Base-by-base conservation (phyloP, 1,284 basidiomycete species). In the Pascua sp. region DNA sequence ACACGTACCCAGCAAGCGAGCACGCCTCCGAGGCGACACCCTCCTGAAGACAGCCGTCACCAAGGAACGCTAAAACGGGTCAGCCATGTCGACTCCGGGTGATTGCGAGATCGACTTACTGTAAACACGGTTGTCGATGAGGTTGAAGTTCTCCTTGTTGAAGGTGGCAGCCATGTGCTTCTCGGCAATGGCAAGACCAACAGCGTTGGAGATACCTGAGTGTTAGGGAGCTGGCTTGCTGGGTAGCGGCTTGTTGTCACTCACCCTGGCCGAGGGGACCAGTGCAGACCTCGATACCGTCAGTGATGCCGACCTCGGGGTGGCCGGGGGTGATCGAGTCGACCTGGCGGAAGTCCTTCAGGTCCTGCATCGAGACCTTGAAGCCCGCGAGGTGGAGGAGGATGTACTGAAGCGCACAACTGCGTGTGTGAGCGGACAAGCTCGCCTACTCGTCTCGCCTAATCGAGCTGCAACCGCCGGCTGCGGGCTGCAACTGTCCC, bases 21-120 rank as follows among this genome's bases (percentile, higher is more conserved):
- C 88, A 88, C 36, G 93, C 91, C 78, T 97, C 93, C 66, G 84
- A 84, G 18, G 91, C 84, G 67, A 97, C 87, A 83, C 93, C 93
- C 80, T 97, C 93, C 88, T 93, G 91, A 64, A 97, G 82, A 80
- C 93, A 96, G 57, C 93, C 93, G 78, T 97, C 93, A 75, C 93
- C 93, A 60, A 85, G 84, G 81, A 96, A 93, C 24, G 87, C 89
- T 90, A 58, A 18, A 18, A 66, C 65, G 24, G 46, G 49, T 68
- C 37, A 62, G 50, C 41, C 8, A 38, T 36, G 32, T 10, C 32
- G 47, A 24, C 24, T 40, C 9, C 10, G 24, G 11, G 10, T 12
- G 24, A 16, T 13, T 36, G 12, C 45, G 5, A 42, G 49, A 11
- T 2, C 11, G 2, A 66, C 78, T 52, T 32, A 89, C 88, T 85